Conservation (phyloP, 2,329 filamentous ascomycete species). For the Aspergillus melleus region DNA sequence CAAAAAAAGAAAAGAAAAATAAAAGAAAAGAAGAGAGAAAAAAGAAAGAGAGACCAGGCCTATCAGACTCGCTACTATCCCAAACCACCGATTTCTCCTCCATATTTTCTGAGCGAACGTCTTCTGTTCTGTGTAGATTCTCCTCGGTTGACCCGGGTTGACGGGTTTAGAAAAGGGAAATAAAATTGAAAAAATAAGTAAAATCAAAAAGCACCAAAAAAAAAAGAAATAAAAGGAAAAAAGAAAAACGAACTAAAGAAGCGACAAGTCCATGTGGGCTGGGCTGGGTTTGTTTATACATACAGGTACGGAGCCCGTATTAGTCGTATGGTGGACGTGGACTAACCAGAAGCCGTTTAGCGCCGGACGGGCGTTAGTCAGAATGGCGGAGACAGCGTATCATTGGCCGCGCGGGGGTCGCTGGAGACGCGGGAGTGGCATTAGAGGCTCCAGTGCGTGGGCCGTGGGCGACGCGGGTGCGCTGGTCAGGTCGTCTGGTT, state of each 20-base stretch:
- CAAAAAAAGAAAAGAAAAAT: not conserved
- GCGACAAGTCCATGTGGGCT: constrained; percentile 27
- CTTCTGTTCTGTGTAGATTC: constrained; percentile 6
- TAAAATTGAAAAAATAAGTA: not conserved
- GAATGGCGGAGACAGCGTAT: constrained; percentile 1
- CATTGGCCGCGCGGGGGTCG: constrained; percentile 10
- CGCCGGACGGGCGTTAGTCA: constrained; percentile 19
- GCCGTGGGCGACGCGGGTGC: constrained; percentile 11
- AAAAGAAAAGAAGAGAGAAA: not conserved
- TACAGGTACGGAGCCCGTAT: constrained; percentile 8
- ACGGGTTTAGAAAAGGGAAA: constrained; percentile 23
- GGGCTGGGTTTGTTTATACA: constrained; percentile 19
- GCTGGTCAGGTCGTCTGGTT: constrained; percentile 11
- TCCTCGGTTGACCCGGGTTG: constrained; percentile 30
- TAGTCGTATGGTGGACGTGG: constrained; percentile 15
- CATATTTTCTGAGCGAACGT: constrained; percentile 4
- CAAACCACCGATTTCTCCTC: constrained; percentile 9
- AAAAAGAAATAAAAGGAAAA: not conserved
- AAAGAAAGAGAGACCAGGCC: constrained; percentile 1
- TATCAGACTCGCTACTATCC: not conserved
- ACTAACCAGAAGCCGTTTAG: constrained; percentile 16
- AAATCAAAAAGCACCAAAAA: not conserved
- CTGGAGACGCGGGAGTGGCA: constrained; percentile 13
- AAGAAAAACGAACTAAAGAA: not conserved
- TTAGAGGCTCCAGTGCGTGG: constrained; percentile 20